Base-by-base conservation (phyloP, 225 moss, liverwort and hornwort genomes). In the Thuidium tamariscinum region DNA sequence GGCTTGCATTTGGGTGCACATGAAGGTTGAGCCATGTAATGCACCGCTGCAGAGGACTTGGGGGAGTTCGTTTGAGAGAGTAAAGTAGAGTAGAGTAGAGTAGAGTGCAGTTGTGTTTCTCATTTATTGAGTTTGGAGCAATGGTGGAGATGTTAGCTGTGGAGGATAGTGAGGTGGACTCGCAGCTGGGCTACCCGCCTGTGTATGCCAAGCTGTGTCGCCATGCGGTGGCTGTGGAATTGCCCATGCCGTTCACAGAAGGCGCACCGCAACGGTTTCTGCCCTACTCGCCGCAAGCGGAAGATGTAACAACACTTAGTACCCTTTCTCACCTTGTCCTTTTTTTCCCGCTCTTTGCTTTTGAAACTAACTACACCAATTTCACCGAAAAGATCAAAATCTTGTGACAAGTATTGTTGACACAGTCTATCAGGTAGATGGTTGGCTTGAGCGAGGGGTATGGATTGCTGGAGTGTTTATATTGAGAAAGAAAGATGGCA, bases 251-350 rank as follows among this genome's bases (percentile, higher is more conserved):
- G 36, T 94, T 92, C 71, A 51, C 84, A 2, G 89, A 92, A 54
- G 94, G 94, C 12, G 92, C 94, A 21, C 94, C 94, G 37, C 89
- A 94, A 69, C 93, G 92, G 21, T 94, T 94, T 61, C 89, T 93
- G 54, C 94, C 94, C 26, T 93, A 92, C 85, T 75, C 92, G 39
- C 92, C 94, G 29, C 93, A 87, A 37, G 51, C 92, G 34, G 92
- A 94, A 61, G 93, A 92, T 48, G 94, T 94, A 83, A 83, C 62
- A 56, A 42, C 37, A 15, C 23, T 27, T 23, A 13, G 19, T 5
- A 5, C 68, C 21, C 54, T 30, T 56, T 11, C 23, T 32, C 21
- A 80, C 23, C 20, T 42, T 14, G 23, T 41, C n/a, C 30, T 55
- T 70, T 17, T 36, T 48, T 49, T 37, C 37, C 23, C 32, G 67